These are phyloP conservation scores for Cryptococcus sp. DNA, from an alignment of 1,284 basidiomycete genomes.

Conservation along the genomic window DNA sequence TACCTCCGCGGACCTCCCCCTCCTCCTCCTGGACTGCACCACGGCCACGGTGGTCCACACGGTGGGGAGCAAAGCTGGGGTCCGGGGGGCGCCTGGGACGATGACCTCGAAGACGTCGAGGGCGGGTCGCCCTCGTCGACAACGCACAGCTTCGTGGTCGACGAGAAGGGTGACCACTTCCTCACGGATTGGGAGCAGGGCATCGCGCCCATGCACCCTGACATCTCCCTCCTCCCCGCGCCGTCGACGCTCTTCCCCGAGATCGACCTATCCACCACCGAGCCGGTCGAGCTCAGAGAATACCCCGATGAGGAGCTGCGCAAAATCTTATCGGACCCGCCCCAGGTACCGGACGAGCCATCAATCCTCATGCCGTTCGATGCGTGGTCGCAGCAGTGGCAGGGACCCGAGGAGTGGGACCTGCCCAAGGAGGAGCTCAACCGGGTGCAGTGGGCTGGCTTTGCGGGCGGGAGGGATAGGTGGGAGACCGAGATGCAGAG, in stretches of 20 bases:
- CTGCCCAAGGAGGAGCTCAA: constrained; percentile 13
- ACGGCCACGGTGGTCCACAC: background rate
- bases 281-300: constrained; percentile 11
- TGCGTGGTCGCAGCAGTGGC: constrained; percentile 34
- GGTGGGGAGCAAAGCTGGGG: constrained; percentile 2
- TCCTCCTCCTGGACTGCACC: background rate
- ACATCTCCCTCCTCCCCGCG: constrained; percentile 21
- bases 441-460: constrained; percentile 32
- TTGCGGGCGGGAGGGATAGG: constrained; percentile 17
- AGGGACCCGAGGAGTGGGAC: constrained; percentile 34
- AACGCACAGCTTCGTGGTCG: constrained; percentile 19
- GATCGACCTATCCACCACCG: constrained; percentile 21
- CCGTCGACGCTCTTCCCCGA: constrained; percentile 35
- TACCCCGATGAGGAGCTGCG: constrained; percentile 31
- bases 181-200: constrained; percentile 15
- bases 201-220: constrained; percentile 38
- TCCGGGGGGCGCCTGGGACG: constrained; percentile 1
- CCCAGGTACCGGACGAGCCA: constrained; percentile 4
- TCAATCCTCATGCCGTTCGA: constrained; percentile 13
- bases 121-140: background rate
- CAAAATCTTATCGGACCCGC: constrained; percentile 30
- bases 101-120: background rate
- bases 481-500: constrained; percentile 33
- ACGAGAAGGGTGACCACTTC: constrained; percentile 35
- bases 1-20: background rate